Evolutionary conservation across 1,284 basidiomycete genomes (phyloP).

Genomic region (Trichosporon asahii): DNA sequence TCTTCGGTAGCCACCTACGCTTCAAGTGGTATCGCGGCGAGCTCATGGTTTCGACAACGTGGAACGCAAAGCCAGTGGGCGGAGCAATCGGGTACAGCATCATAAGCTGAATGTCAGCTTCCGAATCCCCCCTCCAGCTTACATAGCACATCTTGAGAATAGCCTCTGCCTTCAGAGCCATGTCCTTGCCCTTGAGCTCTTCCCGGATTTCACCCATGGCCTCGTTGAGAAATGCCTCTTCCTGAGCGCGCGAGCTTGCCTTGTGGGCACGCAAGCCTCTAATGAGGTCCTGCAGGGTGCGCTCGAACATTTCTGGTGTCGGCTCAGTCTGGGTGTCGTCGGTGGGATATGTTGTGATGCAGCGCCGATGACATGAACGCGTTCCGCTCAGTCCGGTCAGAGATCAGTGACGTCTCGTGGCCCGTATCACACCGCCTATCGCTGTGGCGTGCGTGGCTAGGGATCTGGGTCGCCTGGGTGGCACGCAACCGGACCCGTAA

Average conservation of each 20-base stretch:
- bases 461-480: not conserved
- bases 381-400: not conserved
- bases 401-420: slow-evolving; percentile 8
- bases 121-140: slow-evolving; percentile 47
- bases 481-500: not conserved
- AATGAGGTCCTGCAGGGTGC: slow-evolving; percentile 87
- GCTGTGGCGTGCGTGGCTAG: not conserved
- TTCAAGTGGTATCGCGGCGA: slow-evolving; percentile 87
- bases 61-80: slow-evolving; percentile 63
- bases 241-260: slow-evolving; percentile 48
- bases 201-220: slow-evolving; percentile 69
- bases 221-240: slow-evolving; percentile 54
- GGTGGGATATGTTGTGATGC: slow-evolving; percentile 4
- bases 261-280: slow-evolving; percentile 69
- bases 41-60: slow-evolving; percentile 98
- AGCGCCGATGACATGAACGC: not conserved
- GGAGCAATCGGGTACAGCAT: slow-evolving; percentile 54
- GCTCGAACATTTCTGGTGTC: slow-evolving; percentile 71
- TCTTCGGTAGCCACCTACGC: slow-evolving; percentile 40
- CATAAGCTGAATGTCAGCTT: slow-evolving; percentile 43
- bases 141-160: slow-evolving; percentile 96
- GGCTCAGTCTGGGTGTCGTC: not conserved
- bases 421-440: not conserved
- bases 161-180: slow-evolving; percentile 93
- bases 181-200: slow-evolving; percentile 90